Conservation (phyloP, 768 basidiomycete genomes). For the Suillus ampliporus region DNA sequence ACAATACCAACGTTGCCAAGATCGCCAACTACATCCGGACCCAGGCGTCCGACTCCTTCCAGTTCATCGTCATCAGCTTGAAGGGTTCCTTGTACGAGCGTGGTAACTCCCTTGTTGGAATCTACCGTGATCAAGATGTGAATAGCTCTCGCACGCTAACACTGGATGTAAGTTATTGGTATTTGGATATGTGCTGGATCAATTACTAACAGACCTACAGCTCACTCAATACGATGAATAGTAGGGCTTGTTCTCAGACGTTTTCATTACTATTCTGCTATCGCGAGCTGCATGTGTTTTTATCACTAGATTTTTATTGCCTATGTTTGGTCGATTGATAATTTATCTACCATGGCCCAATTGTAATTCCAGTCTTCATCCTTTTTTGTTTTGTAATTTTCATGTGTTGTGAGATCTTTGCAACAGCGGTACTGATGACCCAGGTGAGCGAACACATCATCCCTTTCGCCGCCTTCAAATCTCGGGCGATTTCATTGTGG, state of each 20-base stretch:
- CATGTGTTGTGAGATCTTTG: too few species aligned
- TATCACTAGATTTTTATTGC: background rate
- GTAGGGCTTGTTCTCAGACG: constrained; percentile 5
- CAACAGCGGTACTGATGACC: too few species aligned
- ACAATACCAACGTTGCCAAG: constrained; percentile 98
- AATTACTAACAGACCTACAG: constrained; percentile 33
- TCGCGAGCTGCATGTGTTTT: background rate
- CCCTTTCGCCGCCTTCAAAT: too few species aligned
- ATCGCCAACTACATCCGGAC: constrained; percentile 91
- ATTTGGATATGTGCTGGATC: constrained; percentile 1
- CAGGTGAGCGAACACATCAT: too few species aligned
- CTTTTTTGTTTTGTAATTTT: too few species aligned
- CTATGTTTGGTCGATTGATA: background rate
- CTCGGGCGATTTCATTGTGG: too few species aligned
- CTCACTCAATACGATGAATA: constrained; percentile 69
- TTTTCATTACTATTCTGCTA: constrained; percentile 7
- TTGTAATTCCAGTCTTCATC: constrained; percentile 2
- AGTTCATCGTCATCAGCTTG: constrained; percentile 97
- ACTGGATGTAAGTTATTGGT: constrained; percentile 68
- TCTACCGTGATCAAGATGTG: constrained; percentile 92
- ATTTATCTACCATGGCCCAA: background rate
- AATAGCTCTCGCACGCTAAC: constrained; percentile 93
- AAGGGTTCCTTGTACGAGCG: constrained; percentile 93
- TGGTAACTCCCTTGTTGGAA: constrained; percentile 89
- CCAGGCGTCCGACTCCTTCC: constrained; percentile 85